These are phyloP conservation scores for Tulasnella sp. DNA, from an alignment of 768 basidiomycete species.

Conservation along the genomic window DNA sequence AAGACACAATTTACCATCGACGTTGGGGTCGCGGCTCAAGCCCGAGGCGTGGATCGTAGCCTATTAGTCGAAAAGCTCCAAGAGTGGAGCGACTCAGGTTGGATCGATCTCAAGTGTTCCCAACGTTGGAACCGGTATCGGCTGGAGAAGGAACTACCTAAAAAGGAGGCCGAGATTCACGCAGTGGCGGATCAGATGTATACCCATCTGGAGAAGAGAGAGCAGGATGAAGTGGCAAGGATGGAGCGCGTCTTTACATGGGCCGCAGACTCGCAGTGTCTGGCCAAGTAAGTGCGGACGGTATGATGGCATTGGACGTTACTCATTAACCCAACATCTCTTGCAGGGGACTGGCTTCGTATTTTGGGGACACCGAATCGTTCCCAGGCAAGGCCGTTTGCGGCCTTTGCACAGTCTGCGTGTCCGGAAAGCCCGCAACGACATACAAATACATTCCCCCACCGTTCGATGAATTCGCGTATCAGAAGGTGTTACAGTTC, in stretches of 20 bases:
- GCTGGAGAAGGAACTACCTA: conserved; percentile 31
- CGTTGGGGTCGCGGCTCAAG: conserved; percentile 26
- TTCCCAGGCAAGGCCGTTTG: conserved; percentile 33
- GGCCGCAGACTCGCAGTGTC: conserved; percentile 33
- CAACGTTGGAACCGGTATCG: conserved; percentile 34
- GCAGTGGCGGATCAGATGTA: conserved; percentile 29
- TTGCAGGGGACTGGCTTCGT: conserved; percentile 27
- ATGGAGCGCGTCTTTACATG: conserved; percentile 33
- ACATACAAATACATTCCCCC: conserved; percentile 24
- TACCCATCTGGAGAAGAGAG: conserved; percentile 32
- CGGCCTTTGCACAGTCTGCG: conserved; percentile 37
- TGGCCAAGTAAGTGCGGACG: conserved; percentile 9
- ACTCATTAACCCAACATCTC: too few relatives aligned
- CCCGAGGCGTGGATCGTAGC: conserved; percentile 26
- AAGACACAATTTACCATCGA: conserved; percentile 28
- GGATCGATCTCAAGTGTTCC: conserved; percentile 27
- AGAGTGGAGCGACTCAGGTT: conserved; percentile 34
- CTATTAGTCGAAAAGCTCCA: conserved; percentile 31
- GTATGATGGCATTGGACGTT: too few relatives aligned
- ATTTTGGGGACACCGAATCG: conserved; percentile 37
- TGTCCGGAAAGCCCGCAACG: conserved; percentile 27
- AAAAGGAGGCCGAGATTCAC: conserved; percentile 27
- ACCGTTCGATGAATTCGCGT: conserved; percentile 25
- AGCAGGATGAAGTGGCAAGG: conserved; percentile 34
- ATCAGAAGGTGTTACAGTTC: conserved; percentile 33